These are phyloP conservation scores for Huntiella omanensis DNA, from an alignment of 2,329 filamentous ascomycete genomes.

Conservation along the genomic window DNA sequence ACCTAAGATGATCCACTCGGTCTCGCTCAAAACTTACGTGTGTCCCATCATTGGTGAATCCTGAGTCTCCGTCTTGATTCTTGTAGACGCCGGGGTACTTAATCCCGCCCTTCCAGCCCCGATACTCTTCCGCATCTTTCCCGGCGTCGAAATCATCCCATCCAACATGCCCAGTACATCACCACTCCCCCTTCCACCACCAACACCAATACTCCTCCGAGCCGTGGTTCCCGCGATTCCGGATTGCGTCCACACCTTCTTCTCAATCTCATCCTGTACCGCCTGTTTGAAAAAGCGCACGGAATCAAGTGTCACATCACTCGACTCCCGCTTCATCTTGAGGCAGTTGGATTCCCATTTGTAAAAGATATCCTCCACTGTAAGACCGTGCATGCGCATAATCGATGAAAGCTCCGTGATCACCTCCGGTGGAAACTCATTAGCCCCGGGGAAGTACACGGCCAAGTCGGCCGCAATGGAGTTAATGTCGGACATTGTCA, in stretches of 20 bases:
- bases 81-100: slow-evolving; percentile 29
- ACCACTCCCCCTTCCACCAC: neutral
- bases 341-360: slow-evolving; percentile 99
- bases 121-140: slow-evolving; percentile 15
- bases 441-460: slow-evolving; percentile 33
- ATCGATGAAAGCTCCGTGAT: slow-evolving; percentile 69
- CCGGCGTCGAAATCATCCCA: slow-evolving; percentile 42
- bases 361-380: slow-evolving; percentile 76
- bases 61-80: slow-evolving; percentile 24
- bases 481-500: slow-evolving; percentile 3
- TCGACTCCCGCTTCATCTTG: slow-evolving; percentile 73
- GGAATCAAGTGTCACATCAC: slow-evolving; percentile 44
- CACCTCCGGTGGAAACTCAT: slow-evolving; percentile 57
- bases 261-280: slow-evolving; percentile 67
- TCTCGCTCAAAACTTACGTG: slow-evolving; percentile 4
- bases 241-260: slow-evolving; percentile 38
- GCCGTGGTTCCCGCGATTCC: neutral
- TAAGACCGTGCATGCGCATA: slow-evolving; percentile 62
- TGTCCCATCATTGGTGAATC: slow-evolving; percentile 14
- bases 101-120: slow-evolving; percentile 19
- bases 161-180: slow-evolving; percentile 26
- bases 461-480: slow-evolving; percentile 21
- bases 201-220: slow-evolving; percentile 14
- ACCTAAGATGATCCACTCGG: too few species aligned
- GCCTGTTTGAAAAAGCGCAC: slow-evolving; percentile 69